Evolutionary conservation across 306 rosid genomes (phyloP), one percentile per base, ranked within the genome.

Genomic region (Cicer judaicum): DNA sequence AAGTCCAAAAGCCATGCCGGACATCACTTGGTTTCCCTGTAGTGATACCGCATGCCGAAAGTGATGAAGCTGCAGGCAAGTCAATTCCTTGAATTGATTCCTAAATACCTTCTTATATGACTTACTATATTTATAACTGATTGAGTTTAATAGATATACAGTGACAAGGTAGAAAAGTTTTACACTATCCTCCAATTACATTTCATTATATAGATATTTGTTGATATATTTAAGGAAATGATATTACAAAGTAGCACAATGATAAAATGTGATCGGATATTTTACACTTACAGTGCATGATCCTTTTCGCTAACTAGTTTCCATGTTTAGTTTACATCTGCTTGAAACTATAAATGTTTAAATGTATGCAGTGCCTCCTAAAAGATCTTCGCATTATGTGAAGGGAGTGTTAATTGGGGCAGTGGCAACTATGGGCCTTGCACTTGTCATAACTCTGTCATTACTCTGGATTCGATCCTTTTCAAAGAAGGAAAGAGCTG

Each of bases 11-110:
- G 75, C 98, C 89, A 2, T 95, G 99, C 72, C 85, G 90, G 42
- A 89, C 99, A 46, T 95, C 99, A 55, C 72, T 95, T 40, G 99
- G 99, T 60, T 95, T 92, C 70, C 99, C 99, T 59, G 99, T 89
- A 16, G 93, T 95, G 64, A 85, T 95, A 42, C 99, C 99, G 0
- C 96, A 90, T 70, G 93, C 97, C 36, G 89, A 59, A 66, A 95
- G 99, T 56, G 93, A 95, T 75, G 91, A 90, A 86, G 92, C 92
- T 46, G 79, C 89, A 85, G 98, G 99, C 78, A 89, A 82, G 87
- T 91, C 76, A 59, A 39, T 48, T 43, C 48, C 57, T 38, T 43
- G 2, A 13, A 52, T 81, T 64, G n/a, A 62, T 69, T 68, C 34
- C 40, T 21, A 36, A 74, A 5, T 36, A 19, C 61, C 53, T 55